Conservation (phyloP, 1,284 basidiomycete species). For the Trametes polyzona region DNA sequence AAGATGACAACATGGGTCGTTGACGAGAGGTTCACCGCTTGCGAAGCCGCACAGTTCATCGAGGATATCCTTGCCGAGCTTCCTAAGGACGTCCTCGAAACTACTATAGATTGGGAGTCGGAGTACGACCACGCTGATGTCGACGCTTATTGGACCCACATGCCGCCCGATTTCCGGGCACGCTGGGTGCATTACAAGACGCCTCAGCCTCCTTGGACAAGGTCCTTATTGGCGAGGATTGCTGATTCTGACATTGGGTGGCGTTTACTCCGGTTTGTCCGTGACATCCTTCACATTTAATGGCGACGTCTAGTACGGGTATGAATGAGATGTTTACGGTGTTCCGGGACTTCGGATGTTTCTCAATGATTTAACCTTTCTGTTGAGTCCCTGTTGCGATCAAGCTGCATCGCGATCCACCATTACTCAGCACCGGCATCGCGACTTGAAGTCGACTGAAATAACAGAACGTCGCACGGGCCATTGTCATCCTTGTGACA, state of each 20-base stretch:
- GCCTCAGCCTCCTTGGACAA: background rate
- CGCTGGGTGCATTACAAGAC: background rate
- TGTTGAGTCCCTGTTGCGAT: too few relatives aligned
- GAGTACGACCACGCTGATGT: background rate
- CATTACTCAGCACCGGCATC: too few relatives aligned
- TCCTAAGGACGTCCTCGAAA: background rate
- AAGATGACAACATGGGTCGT: constrained; percentile 1
- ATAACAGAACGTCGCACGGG: too few relatives aligned
- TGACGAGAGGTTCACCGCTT: background rate
- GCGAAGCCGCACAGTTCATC: background rate
- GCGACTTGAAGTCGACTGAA: too few relatives aligned
- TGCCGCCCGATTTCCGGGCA: background rate
- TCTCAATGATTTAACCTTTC: too few relatives aligned
- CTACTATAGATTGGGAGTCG: background rate
- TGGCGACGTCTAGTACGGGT: too few relatives aligned
- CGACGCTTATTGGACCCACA: constrained; percentile 1
- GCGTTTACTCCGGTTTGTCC: too few relatives aligned
- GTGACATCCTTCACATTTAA: too few relatives aligned
- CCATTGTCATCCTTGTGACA: too few relatives aligned
- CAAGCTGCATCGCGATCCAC: too few relatives aligned
- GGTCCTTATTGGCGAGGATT: background rate
- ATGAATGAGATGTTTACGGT: too few relatives aligned
- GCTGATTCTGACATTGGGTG: background rate
- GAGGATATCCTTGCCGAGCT: background rate
- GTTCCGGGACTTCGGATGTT: too few relatives aligned